These are phyloP conservation scores for Mycocentrospora acerina DNA, from an alignment of 2,329 filamentous ascomycete species.

Conservation along the genomic window DNA sequence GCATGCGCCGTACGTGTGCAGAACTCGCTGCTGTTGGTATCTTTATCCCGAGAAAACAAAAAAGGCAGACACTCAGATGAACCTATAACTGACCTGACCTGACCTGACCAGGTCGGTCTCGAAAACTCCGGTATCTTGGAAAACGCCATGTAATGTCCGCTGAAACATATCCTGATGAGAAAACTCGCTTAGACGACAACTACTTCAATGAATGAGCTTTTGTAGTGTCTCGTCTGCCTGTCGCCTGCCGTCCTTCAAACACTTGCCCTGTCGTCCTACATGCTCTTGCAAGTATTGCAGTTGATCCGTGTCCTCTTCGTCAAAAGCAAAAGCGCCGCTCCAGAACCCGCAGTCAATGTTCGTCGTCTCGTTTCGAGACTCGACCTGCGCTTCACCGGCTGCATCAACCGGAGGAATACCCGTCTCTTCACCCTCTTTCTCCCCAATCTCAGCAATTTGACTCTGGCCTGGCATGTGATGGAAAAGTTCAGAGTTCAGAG, in stretches of 20 bases:
- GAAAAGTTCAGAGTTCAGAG: constrained; percentile 48
- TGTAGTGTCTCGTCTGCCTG: constrained; percentile 9
- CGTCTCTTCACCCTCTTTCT: constrained; percentile 28
- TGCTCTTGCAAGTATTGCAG: constrained; percentile 40
- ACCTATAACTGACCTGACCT: neutral
- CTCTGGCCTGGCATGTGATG: constrained; percentile 46
- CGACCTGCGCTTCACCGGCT: constrained; percentile 34
- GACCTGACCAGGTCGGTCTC: too few relatives aligned
- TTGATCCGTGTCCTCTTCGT: constrained; percentile 29
- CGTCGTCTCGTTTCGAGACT: constrained; percentile 36
- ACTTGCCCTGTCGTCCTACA: constrained; percentile 41
- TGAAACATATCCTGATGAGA: constrained; percentile 5
- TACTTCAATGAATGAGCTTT: constrained; percentile 8
- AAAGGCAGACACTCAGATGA: too few relatives aligned
- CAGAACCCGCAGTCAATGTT: constrained; percentile 46
- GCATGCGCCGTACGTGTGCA: constrained; percentile 6
- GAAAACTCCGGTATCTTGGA: neutral
- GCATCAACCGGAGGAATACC: constrained; percentile 40
- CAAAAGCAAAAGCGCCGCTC: constrained; percentile 40
- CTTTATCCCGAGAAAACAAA: constrained; percentile 1
- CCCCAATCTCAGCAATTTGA: constrained; percentile 40
- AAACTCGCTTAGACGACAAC: neutral
- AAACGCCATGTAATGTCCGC: neutral
- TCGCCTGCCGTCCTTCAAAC: constrained; percentile 35
- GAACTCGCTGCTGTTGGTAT: constrained; percentile 1